Percentiles rank a stretch among this genome's conserved stretches.
Evolutionary conservation across 164 flowering plant species (phyloP).

Genomic region (Tetrastigma voinierianum): DNA sequence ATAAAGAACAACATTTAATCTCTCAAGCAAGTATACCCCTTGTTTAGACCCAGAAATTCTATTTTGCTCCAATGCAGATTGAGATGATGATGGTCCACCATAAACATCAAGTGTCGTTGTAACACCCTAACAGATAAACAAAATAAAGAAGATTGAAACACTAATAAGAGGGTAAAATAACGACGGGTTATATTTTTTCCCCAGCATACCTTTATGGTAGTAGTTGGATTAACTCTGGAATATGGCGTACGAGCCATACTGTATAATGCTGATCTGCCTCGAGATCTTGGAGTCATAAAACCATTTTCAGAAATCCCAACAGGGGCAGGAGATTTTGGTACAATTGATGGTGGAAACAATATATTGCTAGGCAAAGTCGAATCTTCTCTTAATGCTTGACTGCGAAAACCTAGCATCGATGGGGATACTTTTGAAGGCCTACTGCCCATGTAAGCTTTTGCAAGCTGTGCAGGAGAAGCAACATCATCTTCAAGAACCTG

Average conservation of each 20-base stretch:
- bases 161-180: neutral
- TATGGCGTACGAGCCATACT: constrained; percentile 87
- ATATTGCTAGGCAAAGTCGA: constrained; percentile 21
- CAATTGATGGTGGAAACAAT: constrained; percentile 32
- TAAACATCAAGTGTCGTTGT: constrained; percentile 22
- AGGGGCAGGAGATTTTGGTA: constrained; percentile 32
- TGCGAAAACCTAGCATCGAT: constrained; percentile 38
- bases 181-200: neutral
- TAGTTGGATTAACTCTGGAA: constrained; percentile 41
- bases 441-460: constrained; percentile 89
- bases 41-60: constrained; percentile 37
- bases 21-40: constrained; percentile 29
- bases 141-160: neutral
- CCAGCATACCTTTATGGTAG: constrained; percentile 37
- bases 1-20: neutral
- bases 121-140: constrained; percentile 31
- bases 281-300: constrained; percentile 57
- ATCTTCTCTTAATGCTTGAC: constrained; percentile 42
- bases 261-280: constrained; percentile 85
- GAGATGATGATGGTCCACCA: constrained; percentile 43
- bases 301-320: constrained; percentile 44
- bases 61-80: constrained; percentile 30
- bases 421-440: constrained; percentile 65
- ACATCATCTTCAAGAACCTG: constrained; percentile 62
- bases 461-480: constrained; percentile 84